phyloP scores from a whole-genome alignment of 352 stramenopile genomes.

The Globisporangium iwayamae region DNA sequence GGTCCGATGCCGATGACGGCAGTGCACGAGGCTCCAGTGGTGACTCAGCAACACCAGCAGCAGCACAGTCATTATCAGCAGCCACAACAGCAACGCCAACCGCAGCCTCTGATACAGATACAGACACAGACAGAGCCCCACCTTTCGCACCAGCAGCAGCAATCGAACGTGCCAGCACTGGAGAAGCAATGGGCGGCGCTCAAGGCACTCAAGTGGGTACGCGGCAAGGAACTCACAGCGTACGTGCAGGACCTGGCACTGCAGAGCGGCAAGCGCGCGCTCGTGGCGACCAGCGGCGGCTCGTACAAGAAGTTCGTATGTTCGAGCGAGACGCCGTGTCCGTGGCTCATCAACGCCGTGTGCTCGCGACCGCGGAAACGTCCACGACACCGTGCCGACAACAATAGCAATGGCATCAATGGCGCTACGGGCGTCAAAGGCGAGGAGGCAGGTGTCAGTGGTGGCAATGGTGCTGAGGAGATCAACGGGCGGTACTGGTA shows the following conservation, averaged over 20 bases:
- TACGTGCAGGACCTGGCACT: constrained; percentile 53
- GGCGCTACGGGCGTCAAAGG: neutral
- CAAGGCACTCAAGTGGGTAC: constrained; percentile 30
- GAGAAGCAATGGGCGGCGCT: constrained; percentile 26
- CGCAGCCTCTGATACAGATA: neutral
- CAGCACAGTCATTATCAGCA: neutral
- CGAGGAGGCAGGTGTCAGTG: constrained; percentile 1
- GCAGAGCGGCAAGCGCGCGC: constrained; percentile 34
- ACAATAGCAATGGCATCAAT: neutral
- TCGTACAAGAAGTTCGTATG: constrained; percentile 62
- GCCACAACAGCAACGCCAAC: neutral
- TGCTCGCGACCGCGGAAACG: constrained; percentile 30
- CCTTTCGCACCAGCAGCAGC: neutral
- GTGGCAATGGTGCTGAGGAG: neutral
- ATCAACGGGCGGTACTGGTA: constrained; percentile 34
- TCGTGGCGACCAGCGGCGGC: constrained; percentile 45
- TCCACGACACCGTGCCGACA: neutral
- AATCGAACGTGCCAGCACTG: neutral
- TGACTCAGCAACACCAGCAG: neutral
- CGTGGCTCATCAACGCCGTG: constrained; percentile 51
- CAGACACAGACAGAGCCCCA: neutral
- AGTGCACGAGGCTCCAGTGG: neutral
- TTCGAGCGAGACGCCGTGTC: constrained; percentile 31
- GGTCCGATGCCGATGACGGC: neutral
- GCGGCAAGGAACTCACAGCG: constrained; percentile 40